A percentile compares a stretch with the other conserved stretches of the same genome.
These are phyloP conservation scores for Aspergillus phoenicis DNA, from an alignment of 2,329 filamentous ascomycete genomes.

Conservation along the genomic window DNA sequence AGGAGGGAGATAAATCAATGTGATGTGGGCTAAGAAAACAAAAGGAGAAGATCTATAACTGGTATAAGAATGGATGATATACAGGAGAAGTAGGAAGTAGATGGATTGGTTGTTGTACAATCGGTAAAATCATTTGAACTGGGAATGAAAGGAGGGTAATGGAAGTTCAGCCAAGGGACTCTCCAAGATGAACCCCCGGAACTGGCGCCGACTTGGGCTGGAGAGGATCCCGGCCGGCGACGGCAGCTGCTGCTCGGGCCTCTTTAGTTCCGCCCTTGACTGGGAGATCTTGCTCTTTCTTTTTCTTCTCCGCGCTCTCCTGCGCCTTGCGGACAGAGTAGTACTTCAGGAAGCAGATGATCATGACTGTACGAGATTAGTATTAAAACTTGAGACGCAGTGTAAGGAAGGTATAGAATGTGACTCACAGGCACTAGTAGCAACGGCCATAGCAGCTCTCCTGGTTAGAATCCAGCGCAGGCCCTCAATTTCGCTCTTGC, in stretches of 20 bases:
- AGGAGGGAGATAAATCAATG: neutral
- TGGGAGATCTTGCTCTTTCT: slow-evolving; percentile 36
- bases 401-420: neutral
- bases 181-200: slow-evolving; percentile 29
- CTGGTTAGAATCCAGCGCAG: slow-evolving; percentile 80
- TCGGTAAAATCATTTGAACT: neutral
- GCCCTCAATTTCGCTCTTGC: slow-evolving; percentile 87
- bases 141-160: neutral
- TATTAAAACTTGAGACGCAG: neutral
- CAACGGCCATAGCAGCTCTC: slow-evolving; percentile 64
- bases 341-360: slow-evolving; percentile 51
- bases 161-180: slow-evolving; percentile 33
- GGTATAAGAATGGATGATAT: neutral
- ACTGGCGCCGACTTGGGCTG: slow-evolving; percentile 10
- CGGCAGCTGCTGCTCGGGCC: slow-evolving; percentile 15
- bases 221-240: neutral
- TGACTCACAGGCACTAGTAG: slow-evolving; percentile 51
- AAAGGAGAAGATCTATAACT: neutral
- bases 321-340: slow-evolving; percentile 44
- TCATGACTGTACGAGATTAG: slow-evolving; percentile 45
- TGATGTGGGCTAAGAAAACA: neutral
- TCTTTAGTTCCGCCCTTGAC: slow-evolving; percentile 33
- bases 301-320: slow-evolving; percentile 32
- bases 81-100: neutral
- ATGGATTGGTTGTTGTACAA: neutral